Conservation (phyloP, 306 rosid genomes). For the Malus domestica region DNA sequence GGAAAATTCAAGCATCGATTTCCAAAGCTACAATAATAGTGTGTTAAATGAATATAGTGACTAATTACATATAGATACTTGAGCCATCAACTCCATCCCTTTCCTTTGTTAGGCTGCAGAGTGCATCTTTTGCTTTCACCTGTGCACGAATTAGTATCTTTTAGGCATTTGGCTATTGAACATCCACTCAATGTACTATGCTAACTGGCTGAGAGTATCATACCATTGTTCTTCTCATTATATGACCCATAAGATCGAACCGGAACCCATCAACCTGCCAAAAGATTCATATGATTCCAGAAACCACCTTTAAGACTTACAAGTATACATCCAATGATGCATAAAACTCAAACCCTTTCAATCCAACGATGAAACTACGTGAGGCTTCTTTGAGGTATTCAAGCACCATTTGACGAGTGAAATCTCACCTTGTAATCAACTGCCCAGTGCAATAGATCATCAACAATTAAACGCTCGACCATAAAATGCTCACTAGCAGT, state of each 20-base stretch:
- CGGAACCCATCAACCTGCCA: conserved; percentile 94
- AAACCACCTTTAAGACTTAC: background rate
- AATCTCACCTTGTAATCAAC: conserved; percentile 75
- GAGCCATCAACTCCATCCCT: conserved; percentile 80
- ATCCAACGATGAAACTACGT: background rate
- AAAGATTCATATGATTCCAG: background rate
- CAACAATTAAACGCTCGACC: conserved; percentile 87
- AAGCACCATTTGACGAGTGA: conserved; percentile 14
- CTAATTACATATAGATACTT: conserved; percentile 73
- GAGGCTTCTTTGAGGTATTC: conserved; percentile 1
- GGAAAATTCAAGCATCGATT: conserved; percentile 5
- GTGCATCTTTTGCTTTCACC: conserved; percentile 61
- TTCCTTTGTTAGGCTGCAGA: conserved; percentile 54
- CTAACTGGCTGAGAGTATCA: conserved; percentile 8
- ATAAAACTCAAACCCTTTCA: background rate
- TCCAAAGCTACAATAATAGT: conserved; percentile 6
- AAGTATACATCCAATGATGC: background rate
- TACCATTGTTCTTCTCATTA: conserved; percentile 97
- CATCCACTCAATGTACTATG: background rate
- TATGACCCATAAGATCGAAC: conserved; percentile 95
- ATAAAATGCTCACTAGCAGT: conserved; percentile 92
- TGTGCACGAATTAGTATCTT: conserved; percentile 33
- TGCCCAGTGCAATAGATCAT: conserved; percentile 91
- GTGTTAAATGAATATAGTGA: background rate
- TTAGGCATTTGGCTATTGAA: background rate